Base-by-base conservation (phyloP, 164 flowering plant species). In the Aristolochia fimbriata region DNA sequence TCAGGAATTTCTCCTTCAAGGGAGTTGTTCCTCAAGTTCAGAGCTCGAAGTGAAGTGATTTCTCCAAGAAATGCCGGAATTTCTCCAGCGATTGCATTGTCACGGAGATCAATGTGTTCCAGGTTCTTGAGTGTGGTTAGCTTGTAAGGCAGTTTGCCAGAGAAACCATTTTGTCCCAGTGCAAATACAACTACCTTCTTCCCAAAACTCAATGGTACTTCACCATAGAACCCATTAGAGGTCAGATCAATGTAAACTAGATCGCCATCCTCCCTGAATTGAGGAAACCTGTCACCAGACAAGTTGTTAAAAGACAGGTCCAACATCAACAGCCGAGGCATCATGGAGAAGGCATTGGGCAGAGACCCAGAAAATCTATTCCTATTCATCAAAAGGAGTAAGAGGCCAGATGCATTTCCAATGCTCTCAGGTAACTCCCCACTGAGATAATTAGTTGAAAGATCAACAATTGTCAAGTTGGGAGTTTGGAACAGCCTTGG, bases 91-190 rank as follows among this genome's bases (percentile, higher is more conserved):
- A 80, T 77, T 2, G 41, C 63, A 65, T 83, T 83, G 72, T 71
- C 71, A 41, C 77, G 81, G 51, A 83, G 77, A 68, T 78, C 83
- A 7, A 79, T 69, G 23, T 76, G 78, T 62, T 79, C 76, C 2
- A 80, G 79, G 46, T 63, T 30, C 65, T 47, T 74, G 59, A 76
- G 20, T 16, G 64, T 60, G 19, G 62, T 70, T 22, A 82, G 62
- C 51, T 68, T 70, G 51, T 16, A 55, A 4, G 82, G 82, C 62
- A 82, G 58, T 15, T 16, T 33, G 2, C 86, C 83, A 1, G 79
- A 72, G 60, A 81, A 79, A 25, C 66, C 64, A 47, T 79, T 81
- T 43, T 55, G 17, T 0, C 81, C 80, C 27, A 81, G 41, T 20
- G 76, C 41, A 23, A 81, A 77, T 23, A 79, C 59, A 60, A 21